Conservation (phyloP, 2,329 filamentous ascomycete species). For the Ceratocystis colombiana region DNA sequence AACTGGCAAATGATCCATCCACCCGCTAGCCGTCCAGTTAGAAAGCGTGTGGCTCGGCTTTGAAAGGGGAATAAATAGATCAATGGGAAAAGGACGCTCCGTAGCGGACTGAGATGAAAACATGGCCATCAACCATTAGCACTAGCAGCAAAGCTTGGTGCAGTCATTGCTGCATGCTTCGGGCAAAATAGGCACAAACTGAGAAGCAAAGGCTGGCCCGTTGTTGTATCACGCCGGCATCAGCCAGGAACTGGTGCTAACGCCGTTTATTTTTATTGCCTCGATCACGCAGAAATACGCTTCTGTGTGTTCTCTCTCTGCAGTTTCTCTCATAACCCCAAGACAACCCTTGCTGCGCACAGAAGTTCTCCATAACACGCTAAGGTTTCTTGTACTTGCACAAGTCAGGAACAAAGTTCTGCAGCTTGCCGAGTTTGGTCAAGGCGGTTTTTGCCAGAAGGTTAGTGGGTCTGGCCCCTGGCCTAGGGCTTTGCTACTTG, state of each 20-base stretch:
- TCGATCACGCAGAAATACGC: no score
- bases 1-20: background rate
- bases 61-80: no score
- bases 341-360: background rate
- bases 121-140: no score
- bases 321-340: no score
- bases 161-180: background rate
- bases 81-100: no score
- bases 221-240: background rate
- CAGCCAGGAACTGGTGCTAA: background rate
- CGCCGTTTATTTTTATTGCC: no score
- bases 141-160: background rate
- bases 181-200: background rate
- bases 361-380: background rate
- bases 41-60: no score
- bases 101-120: no score
- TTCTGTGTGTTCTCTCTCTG: no score
- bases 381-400: conserved; percentile 6
- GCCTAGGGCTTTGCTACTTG: background rate
- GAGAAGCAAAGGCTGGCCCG: background rate
- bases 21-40: background rate
- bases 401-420: conserved; percentile 11
- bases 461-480: background rate
- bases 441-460: background rate
- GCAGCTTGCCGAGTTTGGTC: conserved; percentile 12